phyloP scores from a whole-genome alignment of 1,284 basidiomycete species.

The Phellinidium pouzarii region DNA sequence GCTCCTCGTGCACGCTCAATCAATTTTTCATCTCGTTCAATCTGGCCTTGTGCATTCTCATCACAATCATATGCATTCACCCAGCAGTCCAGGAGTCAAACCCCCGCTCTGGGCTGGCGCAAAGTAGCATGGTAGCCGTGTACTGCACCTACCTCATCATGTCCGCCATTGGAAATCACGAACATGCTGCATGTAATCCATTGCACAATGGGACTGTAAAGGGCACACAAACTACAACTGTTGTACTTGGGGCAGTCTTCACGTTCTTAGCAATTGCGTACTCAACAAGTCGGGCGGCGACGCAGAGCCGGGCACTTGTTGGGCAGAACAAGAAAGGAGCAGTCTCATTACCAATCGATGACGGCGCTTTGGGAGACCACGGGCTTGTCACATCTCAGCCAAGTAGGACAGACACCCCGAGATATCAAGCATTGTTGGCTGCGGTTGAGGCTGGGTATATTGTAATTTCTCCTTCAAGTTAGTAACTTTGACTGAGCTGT shows the following conservation, averaged over 20 bases:
- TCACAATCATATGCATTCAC: constrained; percentile 81
- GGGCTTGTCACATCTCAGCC: constrained; percentile 83
- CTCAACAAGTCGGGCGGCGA: constrained; percentile 93
- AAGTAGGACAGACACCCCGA: constrained; percentile 75
- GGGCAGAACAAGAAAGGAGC: constrained; percentile 64
- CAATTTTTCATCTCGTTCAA: constrained; percentile 96
- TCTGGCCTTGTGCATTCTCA: constrained; percentile 71
- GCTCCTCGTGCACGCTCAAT: constrained; percentile 83
- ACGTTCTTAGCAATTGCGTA: constrained; percentile 98
- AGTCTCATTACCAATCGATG: constrained; percentile 56
- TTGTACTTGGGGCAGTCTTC: constrained; percentile 89
- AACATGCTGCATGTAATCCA: constrained; percentile 85
- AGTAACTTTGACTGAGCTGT: constrained; percentile 5
- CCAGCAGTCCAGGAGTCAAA: constrained; percentile 90
- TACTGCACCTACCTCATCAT: constrained; percentile 97
- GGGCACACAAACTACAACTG: constrained; percentile 79
- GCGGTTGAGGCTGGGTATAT: constrained; percentile 90
- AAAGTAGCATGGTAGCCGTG: constrained; percentile 92
- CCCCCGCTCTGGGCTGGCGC: constrained; percentile 90
- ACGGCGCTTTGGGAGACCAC: constrained; percentile 42
- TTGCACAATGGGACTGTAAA: constrained; percentile 53
- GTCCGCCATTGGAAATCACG: constrained; percentile 91
- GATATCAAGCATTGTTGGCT: constrained; percentile 92
- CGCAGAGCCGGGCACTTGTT: constrained; percentile 86
- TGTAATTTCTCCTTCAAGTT: constrained; percentile 1